Evolutionary conservation across 2,329 filamentous ascomycete species (phyloP).

Genomic region (Fusarium sp.): DNA sequence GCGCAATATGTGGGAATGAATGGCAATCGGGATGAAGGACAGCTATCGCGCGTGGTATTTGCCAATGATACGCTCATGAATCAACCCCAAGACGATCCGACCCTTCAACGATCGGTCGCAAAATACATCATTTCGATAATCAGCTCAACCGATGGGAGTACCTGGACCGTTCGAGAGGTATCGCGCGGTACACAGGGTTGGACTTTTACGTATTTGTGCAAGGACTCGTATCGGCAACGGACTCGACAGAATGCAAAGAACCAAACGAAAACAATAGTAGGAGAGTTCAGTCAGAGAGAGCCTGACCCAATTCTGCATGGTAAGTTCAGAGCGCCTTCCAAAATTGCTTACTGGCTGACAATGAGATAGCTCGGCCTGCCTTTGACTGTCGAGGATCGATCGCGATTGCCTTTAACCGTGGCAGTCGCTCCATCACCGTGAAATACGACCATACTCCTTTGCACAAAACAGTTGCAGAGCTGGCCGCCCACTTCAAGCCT

Average conservation of each 20-base stretch:
- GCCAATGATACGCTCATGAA: slow-evolving; percentile 57
- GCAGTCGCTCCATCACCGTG: slow-evolving; percentile 56
- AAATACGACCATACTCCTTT: slow-evolving; percentile 65
- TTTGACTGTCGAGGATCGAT: slow-evolving; percentile 66
- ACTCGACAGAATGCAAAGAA: slow-evolving; percentile 55
- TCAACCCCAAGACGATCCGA: slow-evolving; percentile 58
- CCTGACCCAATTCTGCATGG: slow-evolving; percentile 56
- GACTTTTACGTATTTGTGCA: slow-evolving; percentile 63
- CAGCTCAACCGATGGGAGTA: slow-evolving; percentile 56
- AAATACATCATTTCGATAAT: slow-evolving; percentile 57
- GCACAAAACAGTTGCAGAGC: slow-evolving; percentile 63
- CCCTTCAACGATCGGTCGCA: slow-evolving; percentile 58
- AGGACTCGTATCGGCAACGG: slow-evolving; percentile 61
- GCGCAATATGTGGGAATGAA: slow-evolving; percentile 27
- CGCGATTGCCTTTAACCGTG: slow-evolving; percentile 58
- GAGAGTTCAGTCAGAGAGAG: slow-evolving; percentile 58
- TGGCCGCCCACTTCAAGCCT: slow-evolving; percentile 57
- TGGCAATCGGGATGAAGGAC: slow-evolving; percentile 16
- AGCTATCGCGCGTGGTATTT: slow-evolving; percentile 50
- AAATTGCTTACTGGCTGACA: not conserved
- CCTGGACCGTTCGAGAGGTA: slow-evolving; percentile 57
- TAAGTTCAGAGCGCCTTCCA: slow-evolving; percentile 41
- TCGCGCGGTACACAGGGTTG: slow-evolving; percentile 58
- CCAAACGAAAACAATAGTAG: slow-evolving; percentile 52
- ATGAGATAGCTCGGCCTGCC: slow-evolving; percentile 58